phyloP scores from a whole-genome alignment of 306 rosid species.

The Mimosa pudica region DNA sequence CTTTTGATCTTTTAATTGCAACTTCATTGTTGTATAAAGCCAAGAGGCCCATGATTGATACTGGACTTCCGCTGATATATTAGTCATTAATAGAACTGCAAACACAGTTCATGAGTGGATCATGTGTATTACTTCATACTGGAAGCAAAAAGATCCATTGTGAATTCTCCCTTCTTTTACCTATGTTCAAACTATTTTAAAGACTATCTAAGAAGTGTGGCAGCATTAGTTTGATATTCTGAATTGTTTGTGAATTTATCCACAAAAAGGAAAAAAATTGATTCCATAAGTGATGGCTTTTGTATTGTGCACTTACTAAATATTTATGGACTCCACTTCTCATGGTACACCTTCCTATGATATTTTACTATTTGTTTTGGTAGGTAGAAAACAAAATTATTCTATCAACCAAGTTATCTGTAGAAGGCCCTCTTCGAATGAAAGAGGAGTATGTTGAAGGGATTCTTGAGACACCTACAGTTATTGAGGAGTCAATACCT shows the following conservation, averaged over 20 bases:
- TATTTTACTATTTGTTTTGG: conserved; percentile 21
- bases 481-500: conserved; percentile 81
- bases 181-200: background rate
- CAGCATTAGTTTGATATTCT: background rate
- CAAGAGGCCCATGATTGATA: conserved; percentile 7
- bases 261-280: background rate
- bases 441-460: conserved; percentile 94
- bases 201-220: conserved; percentile 10
- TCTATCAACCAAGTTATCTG: conserved; percentile 70
- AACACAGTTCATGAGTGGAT: conserved; percentile 3
- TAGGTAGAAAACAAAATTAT: conserved; percentile 77
- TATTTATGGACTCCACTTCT: conserved; percentile 11
- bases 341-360: background rate
- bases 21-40: background rate
- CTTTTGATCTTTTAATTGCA: conserved; percentile 7
- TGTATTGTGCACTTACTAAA: conserved; percentile 3
- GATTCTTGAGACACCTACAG: conserved; percentile 67
- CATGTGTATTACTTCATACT: background rate
- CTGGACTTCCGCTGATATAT: background rate
- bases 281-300: background rate
- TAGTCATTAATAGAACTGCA: background rate
- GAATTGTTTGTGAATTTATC: conserved; percentile 25
- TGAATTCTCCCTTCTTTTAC: background rate
- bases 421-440: conserved; percentile 95
- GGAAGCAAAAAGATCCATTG: background rate